Evolutionary conservation across 257 asterid species (phyloP), one percentile per base, ranked within the genome.

Genomic region (Salvia hispanica): DNA sequence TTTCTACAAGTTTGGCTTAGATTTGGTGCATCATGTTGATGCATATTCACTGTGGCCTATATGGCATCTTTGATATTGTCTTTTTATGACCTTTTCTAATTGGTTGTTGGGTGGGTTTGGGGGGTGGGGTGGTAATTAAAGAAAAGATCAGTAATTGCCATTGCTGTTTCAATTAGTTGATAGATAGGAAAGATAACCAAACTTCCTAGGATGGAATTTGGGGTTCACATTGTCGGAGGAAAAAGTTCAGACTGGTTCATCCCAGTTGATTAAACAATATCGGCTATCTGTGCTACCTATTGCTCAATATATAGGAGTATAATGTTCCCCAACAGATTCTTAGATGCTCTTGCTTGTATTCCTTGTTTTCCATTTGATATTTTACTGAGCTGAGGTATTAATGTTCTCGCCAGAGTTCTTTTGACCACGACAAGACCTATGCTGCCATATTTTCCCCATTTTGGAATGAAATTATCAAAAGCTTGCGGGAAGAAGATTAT

Each of bases 401-500:
- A 40, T 39, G 16, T 56, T 54, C 39, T 37, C 48, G 51, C 25
- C 82, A 91, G 95, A 62, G 50, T 53, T 63, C 91, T 72, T 85
- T 78, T 62, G 96, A 85, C 67, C 79, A 78, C 66, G 87, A 79
- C 86, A 90, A 91, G 82, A 77, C 80, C 71, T 42, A 76, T 78
- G 96, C 99, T 45, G 92, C 97, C 55, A 79, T 82, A 52, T 94
- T 94, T 79, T 84, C 97, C 69, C 99, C 97, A 57, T 94, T 91
- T 77, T 94, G 99, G 99, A 94, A 94, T 78, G 99, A 88, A 66
- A 91, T 94, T 50, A 84, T 94, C 83, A 91, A 87, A 80, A 83
- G 95, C 72, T 79, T 94, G 86, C 92, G 99, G 53, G 99, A 94
- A 77, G 99, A 94, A 84, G 99, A 94, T 79, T 94, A 85, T 72